Evolutionary conservation across 2,329 filamentous ascomycete genomes (phyloP), one percentile per base, ranked within the genome.

Genomic region (Botrytis aclada): DNA sequence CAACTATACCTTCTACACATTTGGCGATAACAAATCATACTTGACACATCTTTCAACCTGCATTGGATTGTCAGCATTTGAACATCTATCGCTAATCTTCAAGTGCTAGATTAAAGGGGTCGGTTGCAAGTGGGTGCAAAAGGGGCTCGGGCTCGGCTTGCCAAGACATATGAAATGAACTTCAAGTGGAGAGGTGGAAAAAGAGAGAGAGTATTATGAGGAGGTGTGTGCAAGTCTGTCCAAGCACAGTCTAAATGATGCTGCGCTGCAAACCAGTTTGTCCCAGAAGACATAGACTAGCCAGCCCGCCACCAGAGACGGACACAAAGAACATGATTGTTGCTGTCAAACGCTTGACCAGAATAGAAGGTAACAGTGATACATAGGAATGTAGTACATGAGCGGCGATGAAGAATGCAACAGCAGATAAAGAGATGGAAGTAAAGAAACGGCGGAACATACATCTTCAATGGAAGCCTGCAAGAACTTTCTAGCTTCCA

Each of bases 391-490:
- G 7, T 25, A n/a, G n/a, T 32, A 18, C 4, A 58, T 3, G 22
- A 32, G 47, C 6, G 8, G 32, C 43, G n/a, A 32, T 32, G 4
- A 39, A 39, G 16, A 47, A 37, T 32, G 51, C 20, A 51, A 61
- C 2, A 72, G 22, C n/a, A 6, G 43, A 51, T 14, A 56, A 39
- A 67, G 45, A 39, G 60, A 69, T 37, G 65, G 32, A 20, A 12
- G 22, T 45, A 29, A 78, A 64, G 43, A 34, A 45, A 34, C 61
- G 25, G 58, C 29, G 20, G 9, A 66, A 86, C 90, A 86, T 81
- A 94, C 93, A 82, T 94, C 94, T 81, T 97, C 94, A 71, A 97
- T 89, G 76, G 93, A 97, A 62, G 93, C 93, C 83, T 97, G 93
- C 83, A 98, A 87, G 83, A 97, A 96, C 77, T 92, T 91, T 75